Base-by-base conservation (phyloP, 2,329 filamentous ascomycete genomes). In the Capronia coronata region DNA sequence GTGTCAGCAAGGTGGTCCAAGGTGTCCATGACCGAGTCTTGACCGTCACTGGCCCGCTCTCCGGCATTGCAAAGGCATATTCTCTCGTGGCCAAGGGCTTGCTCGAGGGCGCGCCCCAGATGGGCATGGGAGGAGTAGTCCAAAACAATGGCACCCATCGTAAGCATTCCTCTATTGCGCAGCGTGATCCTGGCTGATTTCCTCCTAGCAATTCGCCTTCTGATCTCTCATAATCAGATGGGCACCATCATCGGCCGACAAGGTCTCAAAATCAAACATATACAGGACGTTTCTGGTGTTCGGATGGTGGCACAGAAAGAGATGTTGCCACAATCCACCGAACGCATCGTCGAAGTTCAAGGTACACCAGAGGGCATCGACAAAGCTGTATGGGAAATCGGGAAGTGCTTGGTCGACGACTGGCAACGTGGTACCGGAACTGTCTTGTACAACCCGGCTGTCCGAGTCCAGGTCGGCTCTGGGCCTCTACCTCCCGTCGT, bases 141-240 rank as follows among this genome's bases (percentile, higher is more conserved):
- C 79, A 85, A 62, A 88, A 79, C 69, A 93, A 86, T 63, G 91
- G 91, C 63, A 96, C 91, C 62, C 93, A 97, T 69, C 88, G 93
- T 98, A 84, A 71, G 87, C 78, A 34, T 23, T 30, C 23, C 30
- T 19, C 43, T 29, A 34, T 16, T 37, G 34, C 18, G 4, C 27
- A 23, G 14, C 46, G 46, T 29, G 22, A 25, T 21, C 14, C 37
- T 46, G 39, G 45, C 46, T 63, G 61, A 59, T 61, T 13, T 34
- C 42, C 46, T 18, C 54, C 18, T 60, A 98, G 93, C 93, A 54
- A 87, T 98, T 69, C 95, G 95, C 66, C 83, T 98, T 25, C 84
- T 98, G 67, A 97, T 98, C 70, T 98, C 93, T 27, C 91, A 98
- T 75, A 97, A 97, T 70, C 93, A 98, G 73, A 98, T 98, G 93